These are phyloP conservation scores for Ostreobium quekettii DNA, from an alignment of 139 green algal species.

Conservation along the genomic window DNA sequence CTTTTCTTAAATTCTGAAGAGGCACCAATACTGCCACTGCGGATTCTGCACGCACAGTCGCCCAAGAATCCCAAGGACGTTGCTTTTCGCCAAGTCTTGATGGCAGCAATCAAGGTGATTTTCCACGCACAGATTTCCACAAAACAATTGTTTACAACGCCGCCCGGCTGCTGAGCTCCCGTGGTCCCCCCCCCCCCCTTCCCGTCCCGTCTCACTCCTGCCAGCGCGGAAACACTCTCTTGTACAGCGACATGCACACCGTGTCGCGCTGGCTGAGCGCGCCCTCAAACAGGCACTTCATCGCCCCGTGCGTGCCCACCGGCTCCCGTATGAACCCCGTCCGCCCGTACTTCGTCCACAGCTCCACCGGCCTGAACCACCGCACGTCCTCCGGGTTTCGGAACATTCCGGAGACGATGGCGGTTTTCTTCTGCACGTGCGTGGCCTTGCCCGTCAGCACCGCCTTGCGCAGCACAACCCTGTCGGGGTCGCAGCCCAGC, in stretches of 20 bases:
- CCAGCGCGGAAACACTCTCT: conserved; percentile 88
- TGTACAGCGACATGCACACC: conserved; percentile 94
- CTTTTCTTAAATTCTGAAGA: too few relatives aligned
- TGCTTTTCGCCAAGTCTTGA: too few relatives aligned
- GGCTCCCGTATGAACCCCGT: conserved; percentile 88
- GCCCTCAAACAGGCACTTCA: conserved; percentile 93
- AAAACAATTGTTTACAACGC: too few relatives aligned
- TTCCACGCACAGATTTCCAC: too few relatives aligned
- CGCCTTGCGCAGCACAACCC: conserved; percentile 81
- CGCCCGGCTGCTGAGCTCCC: too few relatives aligned
- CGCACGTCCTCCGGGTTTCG: conserved; percentile 82
- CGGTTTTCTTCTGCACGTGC: conserved; percentile 83
- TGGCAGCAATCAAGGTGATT: too few relatives aligned
- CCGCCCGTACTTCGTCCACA: conserved; percentile 83
- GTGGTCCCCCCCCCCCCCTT: too few relatives aligned
- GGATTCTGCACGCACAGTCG: too few relatives aligned
- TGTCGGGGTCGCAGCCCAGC: conserved; percentile 69
- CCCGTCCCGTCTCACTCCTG: too few relatives aligned
- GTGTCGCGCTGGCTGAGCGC: conserved; percentile 83
- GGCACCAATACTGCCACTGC: too few relatives aligned
- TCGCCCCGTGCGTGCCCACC: conserved; percentile 86
- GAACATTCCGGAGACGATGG: conserved; percentile 92
- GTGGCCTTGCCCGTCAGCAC: conserved; percentile 63
- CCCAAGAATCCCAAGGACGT: too few relatives aligned
- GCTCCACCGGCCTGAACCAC: conserved; percentile 88